A percentile compares a stretch with the other conserved stretches of the same genome.
Conservation (phyloP, 345 rosid genomes). For the Lagerstroemia speciosa region DNA sequence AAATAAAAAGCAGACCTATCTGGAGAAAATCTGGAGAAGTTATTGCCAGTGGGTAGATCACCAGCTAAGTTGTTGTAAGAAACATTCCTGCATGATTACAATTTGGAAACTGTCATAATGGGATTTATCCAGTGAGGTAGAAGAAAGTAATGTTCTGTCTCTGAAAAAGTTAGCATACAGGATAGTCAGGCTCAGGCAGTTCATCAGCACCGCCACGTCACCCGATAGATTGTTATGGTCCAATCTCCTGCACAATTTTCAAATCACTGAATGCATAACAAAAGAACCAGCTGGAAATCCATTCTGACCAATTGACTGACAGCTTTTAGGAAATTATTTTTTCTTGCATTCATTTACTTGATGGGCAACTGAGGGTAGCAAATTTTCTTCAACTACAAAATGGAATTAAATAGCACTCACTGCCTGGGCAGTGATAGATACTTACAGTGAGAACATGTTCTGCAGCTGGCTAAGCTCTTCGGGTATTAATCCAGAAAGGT, state of each 20-base stretch:
- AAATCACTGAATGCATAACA: neutral
- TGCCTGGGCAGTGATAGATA: neutral
- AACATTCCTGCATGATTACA: constrained; percentile 49
- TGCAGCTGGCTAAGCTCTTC: constrained; percentile 75
- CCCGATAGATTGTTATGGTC: constrained; percentile 84
- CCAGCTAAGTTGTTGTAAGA: constrained; percentile 78
- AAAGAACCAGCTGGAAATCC: neutral
- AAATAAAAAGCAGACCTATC: constrained; percentile 41
- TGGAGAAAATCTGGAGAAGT: constrained; percentile 65
- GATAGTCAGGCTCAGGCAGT: constrained; percentile 57
- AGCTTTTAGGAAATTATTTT: neutral
- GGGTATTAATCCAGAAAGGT: constrained; percentile 70
- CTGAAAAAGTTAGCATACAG: constrained; percentile 37
- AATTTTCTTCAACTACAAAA: neutral
- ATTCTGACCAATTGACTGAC: neutral
- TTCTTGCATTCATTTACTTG: neutral
- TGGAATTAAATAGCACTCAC: neutral
- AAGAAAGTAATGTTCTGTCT: neutral
- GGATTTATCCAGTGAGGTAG: neutral
- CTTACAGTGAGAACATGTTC: constrained; percentile 61
- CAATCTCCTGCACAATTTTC: constrained; percentile 48
- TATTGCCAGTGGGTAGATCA: constrained; percentile 60
- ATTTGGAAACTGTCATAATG: neutral
- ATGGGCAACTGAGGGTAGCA: neutral
- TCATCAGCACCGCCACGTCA: constrained; percentile 50